Conservation (phyloP, 139 green algal species). For the Volvox reticuliferus region DNA sequence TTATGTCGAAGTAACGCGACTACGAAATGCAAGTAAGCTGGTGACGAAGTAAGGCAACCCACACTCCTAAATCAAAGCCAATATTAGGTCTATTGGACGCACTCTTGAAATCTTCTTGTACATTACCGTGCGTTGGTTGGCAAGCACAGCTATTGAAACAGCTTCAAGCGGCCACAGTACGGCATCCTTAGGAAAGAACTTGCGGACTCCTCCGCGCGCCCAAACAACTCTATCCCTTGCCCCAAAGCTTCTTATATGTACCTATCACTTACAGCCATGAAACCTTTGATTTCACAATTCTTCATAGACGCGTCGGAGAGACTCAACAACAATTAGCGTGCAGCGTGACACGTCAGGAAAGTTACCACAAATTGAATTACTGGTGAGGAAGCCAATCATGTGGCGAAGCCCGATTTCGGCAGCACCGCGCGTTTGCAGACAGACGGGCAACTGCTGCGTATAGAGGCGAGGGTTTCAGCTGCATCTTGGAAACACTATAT, state of each 20-base stretch:
- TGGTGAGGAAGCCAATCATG: background rate
- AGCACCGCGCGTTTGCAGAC: background rate
- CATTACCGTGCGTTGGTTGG: too few relatives aligned
- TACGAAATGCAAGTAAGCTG: too few relatives aligned
- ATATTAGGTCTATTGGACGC: too few relatives aligned
- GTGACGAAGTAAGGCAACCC: too few relatives aligned
- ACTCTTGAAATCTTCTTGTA: too few relatives aligned
- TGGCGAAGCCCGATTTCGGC: background rate
- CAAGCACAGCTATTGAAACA: background rate
- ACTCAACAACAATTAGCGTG: background rate
- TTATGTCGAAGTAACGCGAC: too few relatives aligned
- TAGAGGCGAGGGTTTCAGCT: background rate
- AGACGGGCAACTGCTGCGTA: background rate
- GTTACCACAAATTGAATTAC: background rate
- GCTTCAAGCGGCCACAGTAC: too few relatives aligned
- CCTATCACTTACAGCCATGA: background rate
- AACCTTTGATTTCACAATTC: background rate
- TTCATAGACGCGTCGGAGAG: background rate
- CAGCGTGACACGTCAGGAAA: background rate
- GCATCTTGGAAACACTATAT: background rate
- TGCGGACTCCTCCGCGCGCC: background rate
- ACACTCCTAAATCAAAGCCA: too few relatives aligned
- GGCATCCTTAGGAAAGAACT: background rate
- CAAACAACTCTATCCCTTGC: constrained; percentile 6
- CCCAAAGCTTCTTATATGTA: too few relatives aligned